Evolutionary conservation across 805 yeast species (phyloP).

Genomic region (Vanderwaltozyma polyspora): DNA sequence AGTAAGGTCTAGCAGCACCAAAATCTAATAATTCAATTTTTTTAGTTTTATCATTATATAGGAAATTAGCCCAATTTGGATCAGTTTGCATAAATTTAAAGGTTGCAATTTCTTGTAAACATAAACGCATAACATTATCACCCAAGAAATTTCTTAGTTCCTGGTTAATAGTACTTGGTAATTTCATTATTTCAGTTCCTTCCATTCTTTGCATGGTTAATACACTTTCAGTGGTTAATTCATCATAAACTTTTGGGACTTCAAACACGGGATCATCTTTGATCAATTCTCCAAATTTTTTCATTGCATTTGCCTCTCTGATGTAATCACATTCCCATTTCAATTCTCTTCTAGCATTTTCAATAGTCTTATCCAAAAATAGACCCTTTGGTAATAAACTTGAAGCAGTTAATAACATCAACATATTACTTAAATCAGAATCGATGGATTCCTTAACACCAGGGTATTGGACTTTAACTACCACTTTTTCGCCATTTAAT

Average conservation of each 20-base stretch:
- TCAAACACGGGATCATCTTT: slow-evolving; percentile 49
- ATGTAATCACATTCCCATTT: slow-evolving; percentile 97
- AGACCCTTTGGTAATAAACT: slow-evolving; percentile 81
- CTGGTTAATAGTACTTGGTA: slow-evolving; percentile 50
- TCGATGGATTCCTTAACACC: slow-evolving; percentile 92
- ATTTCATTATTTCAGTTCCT: slow-evolving; percentile 74
- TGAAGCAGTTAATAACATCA: slow-evolving; percentile 77
- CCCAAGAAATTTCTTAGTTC: slow-evolving; percentile 72
- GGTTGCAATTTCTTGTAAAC: slow-evolving; percentile 72
- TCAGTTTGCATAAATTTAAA: slow-evolving; percentile 95
- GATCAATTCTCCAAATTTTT: slow-evolving; percentile 53
- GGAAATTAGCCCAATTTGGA: slow-evolving; percentile 97
- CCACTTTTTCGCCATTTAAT: slow-evolving; percentile 59
- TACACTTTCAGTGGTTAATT: slow-evolving; percentile 69
- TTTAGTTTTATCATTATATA: slow-evolving; percentile 59
- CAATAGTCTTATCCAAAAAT: slow-evolving; percentile 83
- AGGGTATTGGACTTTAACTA: slow-evolving; percentile 93
- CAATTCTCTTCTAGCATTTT: slow-evolving; percentile 82
- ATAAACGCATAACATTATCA: slow-evolving; percentile 72
- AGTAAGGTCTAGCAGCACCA: slow-evolving; percentile 84
- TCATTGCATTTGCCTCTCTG: slow-evolving; percentile 74
- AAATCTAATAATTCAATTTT: slow-evolving; percentile 84
- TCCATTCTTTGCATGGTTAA: slow-evolving; percentile 82
- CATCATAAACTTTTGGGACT: slow-evolving; percentile 74
- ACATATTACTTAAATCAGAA: slow-evolving; percentile 79